Evolutionary conservation across 2,329 filamentous ascomycete species (phyloP), one percentile per base, ranked within the genome.

Genomic region (Fusarium vanettenii): DNA sequence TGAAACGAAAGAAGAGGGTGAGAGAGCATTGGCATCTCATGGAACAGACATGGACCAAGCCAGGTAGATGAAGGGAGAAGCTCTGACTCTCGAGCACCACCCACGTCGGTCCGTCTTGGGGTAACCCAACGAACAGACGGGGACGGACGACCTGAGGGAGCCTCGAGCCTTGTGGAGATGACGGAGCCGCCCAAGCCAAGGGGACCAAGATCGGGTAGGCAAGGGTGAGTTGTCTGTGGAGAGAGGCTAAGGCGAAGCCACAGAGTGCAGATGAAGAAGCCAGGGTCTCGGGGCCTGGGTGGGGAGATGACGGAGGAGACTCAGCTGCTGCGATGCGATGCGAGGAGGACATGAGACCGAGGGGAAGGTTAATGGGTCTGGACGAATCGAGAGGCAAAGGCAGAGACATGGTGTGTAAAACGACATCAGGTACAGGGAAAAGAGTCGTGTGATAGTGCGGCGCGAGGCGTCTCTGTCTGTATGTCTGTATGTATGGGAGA

Each of bases 341-440:
- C 48, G 18, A 52, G 48, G 50, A 59, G 69, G 60, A 45, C 45
- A 64, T 63, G 45, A 22, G 52, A 64, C 27, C 10, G 66, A 61
- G 57, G 25, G 14, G 22, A 63, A 69, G 60, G 55, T 67, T 63
- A 60, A 63, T 45, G 59, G 45, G 56, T 41, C 50, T 63, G 66
- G 73, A 71, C 74, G 76, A 78, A 76, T 76, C 39, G 68, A 70
- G 66, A 66, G 50, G 52, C 55, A 41, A 67, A 18, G 61, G 43
- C 70, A 78, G 73, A 78, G 76, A 78, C 76, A 78, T 72, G 76
- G 76, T 79, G 76, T 74, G 76, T 79, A 79, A 78, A 78, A 79
- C 76, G 76, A 72, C 70, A 76, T 69, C 66, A 71, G 68, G 70
- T 56, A 72, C 73, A 73, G 64, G 52, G 52, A 60, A 57, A 35